phyloP scores from a whole-genome alignment of 2,329 filamentous ascomycete genomes.

The Fusarium caatingaense region DNA sequence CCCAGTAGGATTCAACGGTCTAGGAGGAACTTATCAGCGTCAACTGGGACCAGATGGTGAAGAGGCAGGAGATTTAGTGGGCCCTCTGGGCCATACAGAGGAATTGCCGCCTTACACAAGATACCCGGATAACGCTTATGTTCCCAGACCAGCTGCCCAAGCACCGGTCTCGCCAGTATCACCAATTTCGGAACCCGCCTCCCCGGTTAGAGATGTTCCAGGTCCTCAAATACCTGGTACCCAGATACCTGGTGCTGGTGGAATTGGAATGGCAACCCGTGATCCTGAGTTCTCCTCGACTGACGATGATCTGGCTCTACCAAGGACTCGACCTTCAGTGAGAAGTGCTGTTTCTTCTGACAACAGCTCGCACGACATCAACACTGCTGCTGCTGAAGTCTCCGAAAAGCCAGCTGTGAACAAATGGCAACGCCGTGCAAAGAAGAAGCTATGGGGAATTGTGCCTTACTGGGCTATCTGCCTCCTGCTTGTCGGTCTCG shows the following conservation, averaged over 20 bases:
- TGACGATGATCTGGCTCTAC: slow-evolving; percentile 63
- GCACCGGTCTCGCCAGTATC: slow-evolving; percentile 19
- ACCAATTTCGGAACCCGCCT: slow-evolving; percentile 21
- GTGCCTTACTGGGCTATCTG: slow-evolving; percentile 72
- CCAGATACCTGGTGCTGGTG: slow-evolving; percentile 66
- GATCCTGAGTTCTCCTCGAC: slow-evolving; percentile 72
- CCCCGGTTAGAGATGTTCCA: slow-evolving; percentile 15
- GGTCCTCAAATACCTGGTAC: neutral
- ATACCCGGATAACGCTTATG: slow-evolving; percentile 81
- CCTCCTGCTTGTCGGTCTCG: slow-evolving; percentile 59
- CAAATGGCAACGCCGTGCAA: slow-evolving; percentile 66
- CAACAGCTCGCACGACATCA: slow-evolving; percentile 65
- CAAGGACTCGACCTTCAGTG: slow-evolving; percentile 63
- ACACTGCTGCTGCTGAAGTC: slow-evolving; percentile 58
- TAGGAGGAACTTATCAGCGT: slow-evolving; percentile 74
- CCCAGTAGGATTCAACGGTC: slow-evolving; percentile 80
- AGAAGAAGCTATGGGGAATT: slow-evolving; percentile 67
- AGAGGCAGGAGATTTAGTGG: slow-evolving; percentile 87
- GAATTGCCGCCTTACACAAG: slow-evolving; percentile 91
- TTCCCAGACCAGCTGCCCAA: slow-evolving; percentile 37
- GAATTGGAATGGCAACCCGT: slow-evolving; percentile 69
- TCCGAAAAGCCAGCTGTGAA: slow-evolving; percentile 61
- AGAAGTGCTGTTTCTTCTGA: slow-evolving; percentile 63
- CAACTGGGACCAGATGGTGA: slow-evolving; percentile 83
- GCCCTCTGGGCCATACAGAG: slow-evolving; percentile 88